Base-by-base conservation (phyloP, 352 stramenopile species). In the Pythium pyrilobum region DNA sequence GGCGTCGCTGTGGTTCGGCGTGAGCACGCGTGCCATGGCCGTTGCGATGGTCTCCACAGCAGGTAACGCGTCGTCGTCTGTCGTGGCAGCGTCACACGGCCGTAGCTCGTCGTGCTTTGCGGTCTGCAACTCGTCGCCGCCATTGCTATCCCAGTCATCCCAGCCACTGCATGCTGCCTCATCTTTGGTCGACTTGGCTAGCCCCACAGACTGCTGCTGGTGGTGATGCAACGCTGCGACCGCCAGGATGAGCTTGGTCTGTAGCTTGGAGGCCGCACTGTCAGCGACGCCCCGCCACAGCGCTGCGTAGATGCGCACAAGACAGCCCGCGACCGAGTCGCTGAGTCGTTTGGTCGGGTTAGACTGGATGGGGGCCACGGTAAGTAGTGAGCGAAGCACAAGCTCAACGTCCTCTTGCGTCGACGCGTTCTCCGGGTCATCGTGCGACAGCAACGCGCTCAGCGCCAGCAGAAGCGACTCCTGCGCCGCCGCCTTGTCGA, bases 401-500 rank as follows among this genome's bases (percentile, higher is more conserved):
- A 53, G 20, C 8, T 57, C 7, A 6, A 24, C 16, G 12, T 40
- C 44, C 0, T 59, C 54, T 16, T 34, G 7, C 2, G 8, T 6
- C 2, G 33, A 13, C 2, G 3, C 29, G 13, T 7, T 10, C 9
- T 36, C 36, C 13, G 33, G 21, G 5, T 43, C 10, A 7, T 27
- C 16, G 0, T 7, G 47, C 3, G 52, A 20, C 5, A 84, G 32
- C n/a, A 87, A 27, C 13, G 45, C 2, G 1, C 40, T 9, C 10
- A 87, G 62, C 5, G 62, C 56, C 16, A 52, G 45, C 12, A 85
- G 28, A 3, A 89, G 53, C 16, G 62, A 52, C 0, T 41, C 32
- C 2, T 79, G 66, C 1, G 76, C 76, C 3, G 68, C 59, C 5
- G 39, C 39, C 29, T 76, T 75, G 43, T 61, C 63, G 7, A 87